A percentile compares a stretch with the other conserved stretches of the same genome.
Conservation (phyloP, 108 stramenopile genomes). For the Nitzschia putrida region DNA sequence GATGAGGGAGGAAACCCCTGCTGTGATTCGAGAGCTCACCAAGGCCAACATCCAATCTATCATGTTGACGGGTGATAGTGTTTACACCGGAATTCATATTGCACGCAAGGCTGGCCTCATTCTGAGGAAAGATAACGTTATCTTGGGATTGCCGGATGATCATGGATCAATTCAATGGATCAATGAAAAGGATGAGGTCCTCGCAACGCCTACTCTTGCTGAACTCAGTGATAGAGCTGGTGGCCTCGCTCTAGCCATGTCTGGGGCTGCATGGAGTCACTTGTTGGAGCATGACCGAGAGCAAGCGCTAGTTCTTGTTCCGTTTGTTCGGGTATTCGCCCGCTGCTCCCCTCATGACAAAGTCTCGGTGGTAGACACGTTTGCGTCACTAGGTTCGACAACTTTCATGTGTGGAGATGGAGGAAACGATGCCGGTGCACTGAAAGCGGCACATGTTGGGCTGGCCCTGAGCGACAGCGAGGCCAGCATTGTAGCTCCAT, state of each 20-base stretch:
- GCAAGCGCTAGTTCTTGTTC: conserved; percentile 34
- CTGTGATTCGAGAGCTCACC: conserved; percentile 50
- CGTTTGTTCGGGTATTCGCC: conserved; percentile 52
- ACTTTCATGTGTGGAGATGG: conserved; percentile 74
- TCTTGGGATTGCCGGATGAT: conserved; percentile 23
- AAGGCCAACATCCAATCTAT: conserved; percentile 49
- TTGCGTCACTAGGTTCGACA: conserved; percentile 55
- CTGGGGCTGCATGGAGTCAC: conserved; percentile 57
- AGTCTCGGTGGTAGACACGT: conserved; percentile 54
- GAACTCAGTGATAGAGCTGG: neutral
- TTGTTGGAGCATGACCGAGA: conserved; percentile 37
- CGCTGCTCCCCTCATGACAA: conserved; percentile 66
- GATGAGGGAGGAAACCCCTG: conserved; percentile 52
- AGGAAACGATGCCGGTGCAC: conserved; percentile 67
- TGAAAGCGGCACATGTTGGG: conserved; percentile 67
- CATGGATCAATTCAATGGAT: conserved; percentile 42
- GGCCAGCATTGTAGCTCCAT: conserved; percentile 68
- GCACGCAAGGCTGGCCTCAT: conserved; percentile 64
- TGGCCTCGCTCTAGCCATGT: conserved; percentile 43
- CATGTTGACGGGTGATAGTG: conserved; percentile 67
- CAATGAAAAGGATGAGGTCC: conserved; percentile 27
- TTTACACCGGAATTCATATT: conserved; percentile 59
- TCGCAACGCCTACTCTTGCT: neutral
- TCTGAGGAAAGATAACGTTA: conserved; percentile 23
- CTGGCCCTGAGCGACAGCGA: conserved; percentile 70